Evolutionary conservation across 1,284 basidiomycete genomes (phyloP).

Genomic region (Xerocomus cyaneibrunnescens): DNA sequence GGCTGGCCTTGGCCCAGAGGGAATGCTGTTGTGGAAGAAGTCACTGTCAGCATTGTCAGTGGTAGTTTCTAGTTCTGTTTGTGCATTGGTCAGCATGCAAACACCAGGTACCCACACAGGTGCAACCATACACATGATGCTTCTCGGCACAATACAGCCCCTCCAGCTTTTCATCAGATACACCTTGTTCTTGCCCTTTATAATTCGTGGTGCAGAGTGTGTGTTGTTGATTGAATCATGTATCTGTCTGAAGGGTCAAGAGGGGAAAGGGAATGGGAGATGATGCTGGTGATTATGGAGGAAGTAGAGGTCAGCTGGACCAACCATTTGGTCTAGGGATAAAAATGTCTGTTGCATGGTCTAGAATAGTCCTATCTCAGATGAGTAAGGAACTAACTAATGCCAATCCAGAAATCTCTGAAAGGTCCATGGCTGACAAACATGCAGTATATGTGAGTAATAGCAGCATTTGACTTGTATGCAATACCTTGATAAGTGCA

Average conservation of each 20-base stretch:
- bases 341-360: slow-evolving; percentile 71
- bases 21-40: slow-evolving; percentile 77
- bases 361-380: neutral
- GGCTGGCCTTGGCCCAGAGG: slow-evolving; percentile 85
- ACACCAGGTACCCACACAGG: neutral
- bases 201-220: slow-evolving; percentile 79
- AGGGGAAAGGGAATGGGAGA: slow-evolving; percentile 90
- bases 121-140: slow-evolving; percentile 55
- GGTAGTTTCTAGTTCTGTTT: slow-evolving; percentile 61
- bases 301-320: slow-evolving; percentile 96
- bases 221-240: slow-evolving; percentile 99
- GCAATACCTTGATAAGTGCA: slow-evolving; percentile 82
- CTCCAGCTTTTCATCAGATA: slow-evolving; percentile 89
- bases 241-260: slow-evolving; percentile 94
- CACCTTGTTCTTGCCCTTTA: slow-evolving; percentile 80
- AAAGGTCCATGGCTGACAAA: slow-evolving; percentile 98
- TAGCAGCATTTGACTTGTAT: slow-evolving; percentile 97
- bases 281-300: slow-evolving; percentile 79
- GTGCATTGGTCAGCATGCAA: neutral
- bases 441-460: slow-evolving; percentile 93
- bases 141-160: slow-evolving; percentile 73
- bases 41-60: slow-evolving; percentile 16
- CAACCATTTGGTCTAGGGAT: slow-evolving; percentile 96
- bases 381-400: slow-evolving; percentile 63
- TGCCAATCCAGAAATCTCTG: slow-evolving; percentile 99